Evolutionary conservation across 2,329 filamentous ascomycete genomes (phyloP).

Genomic region (Septoria petroselini): DNA sequence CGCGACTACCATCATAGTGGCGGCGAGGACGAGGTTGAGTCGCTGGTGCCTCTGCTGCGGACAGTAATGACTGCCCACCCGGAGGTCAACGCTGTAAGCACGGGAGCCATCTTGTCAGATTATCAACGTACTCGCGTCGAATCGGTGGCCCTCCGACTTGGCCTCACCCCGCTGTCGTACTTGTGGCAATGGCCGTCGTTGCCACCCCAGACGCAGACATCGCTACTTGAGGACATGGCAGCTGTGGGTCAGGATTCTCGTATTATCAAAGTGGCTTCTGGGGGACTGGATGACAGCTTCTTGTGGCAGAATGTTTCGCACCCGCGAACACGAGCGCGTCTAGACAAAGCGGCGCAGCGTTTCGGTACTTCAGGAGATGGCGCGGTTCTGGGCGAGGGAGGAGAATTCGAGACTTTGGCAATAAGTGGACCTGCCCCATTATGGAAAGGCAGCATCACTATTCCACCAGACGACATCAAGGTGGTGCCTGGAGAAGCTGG

Average conservation of each 20-base stretch:
- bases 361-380: constrained; percentile 66
- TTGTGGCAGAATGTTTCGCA: constrained; percentile 78
- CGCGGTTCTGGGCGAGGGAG: constrained; percentile 83
- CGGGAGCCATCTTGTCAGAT: constrained; percentile 88
- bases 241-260: constrained; percentile 75
- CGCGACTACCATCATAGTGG: constrained; percentile 61
- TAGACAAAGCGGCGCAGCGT: constrained; percentile 57
- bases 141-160: constrained; percentile 80
- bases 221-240: constrained; percentile 77
- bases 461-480: constrained; percentile 54
- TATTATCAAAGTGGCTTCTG: constrained; percentile 91
- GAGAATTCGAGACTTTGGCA: constrained; percentile 92
- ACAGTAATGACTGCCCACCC: constrained; percentile 68
- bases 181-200: constrained; percentile 87
- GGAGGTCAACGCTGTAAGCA: constrained; percentile 78
- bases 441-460: constrained; percentile 68
- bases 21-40: constrained; percentile 77
- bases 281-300: constrained; percentile 75
- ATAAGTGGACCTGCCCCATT: constrained; percentile 71
- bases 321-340: constrained; percentile 43
- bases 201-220: constrained; percentile 50
- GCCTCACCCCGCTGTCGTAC: constrained; percentile 76
- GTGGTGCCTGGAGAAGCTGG: constrained; percentile 70
- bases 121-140: constrained; percentile 97
- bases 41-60: constrained; percentile 70